Conservation (phyloP, 805 yeast species). For the Yarrowia keelungensis region DNA sequence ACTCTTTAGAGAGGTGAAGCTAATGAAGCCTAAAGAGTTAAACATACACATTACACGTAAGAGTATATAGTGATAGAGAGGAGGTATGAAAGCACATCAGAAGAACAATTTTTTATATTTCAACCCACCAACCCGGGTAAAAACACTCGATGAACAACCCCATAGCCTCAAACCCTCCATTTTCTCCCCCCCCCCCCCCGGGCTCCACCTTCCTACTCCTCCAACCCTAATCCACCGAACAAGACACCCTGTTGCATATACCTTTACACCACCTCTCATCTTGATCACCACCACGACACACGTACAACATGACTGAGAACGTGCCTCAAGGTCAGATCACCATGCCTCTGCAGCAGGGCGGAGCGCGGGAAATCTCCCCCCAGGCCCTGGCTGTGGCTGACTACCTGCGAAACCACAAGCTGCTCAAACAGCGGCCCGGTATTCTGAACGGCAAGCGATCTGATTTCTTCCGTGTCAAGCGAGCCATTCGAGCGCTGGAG, state of each 20-base stretch:
- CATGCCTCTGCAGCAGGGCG: constrained; percentile 37
- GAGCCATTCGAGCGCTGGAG: constrained; percentile 78
- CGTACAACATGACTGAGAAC: constrained; percentile 28
- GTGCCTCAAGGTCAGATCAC: constrained; percentile 38
- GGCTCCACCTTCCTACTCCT: constrained; percentile 4
- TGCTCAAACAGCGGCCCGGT: constrained; percentile 84
- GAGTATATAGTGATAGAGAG: not conserved
- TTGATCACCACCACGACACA: constrained; percentile 10
- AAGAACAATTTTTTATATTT: too few relatives aligned
- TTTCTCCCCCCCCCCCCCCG: not conserved
- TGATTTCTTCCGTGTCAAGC: constrained; percentile 84
- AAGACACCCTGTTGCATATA: constrained; percentile 34
- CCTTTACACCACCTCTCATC: constrained; percentile 11
- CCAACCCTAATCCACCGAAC: constrained; percentile 28
- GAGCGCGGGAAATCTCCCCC: constrained; percentile 52
- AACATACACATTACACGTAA: constrained; percentile 19
- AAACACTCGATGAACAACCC: not conserved
- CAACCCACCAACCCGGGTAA: not conserved
- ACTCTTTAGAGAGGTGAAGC: too few relatives aligned
- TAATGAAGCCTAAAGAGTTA: not conserved
- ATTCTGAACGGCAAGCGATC: constrained; percentile 70
- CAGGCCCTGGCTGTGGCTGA: constrained; percentile 73
- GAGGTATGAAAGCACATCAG: not conserved
- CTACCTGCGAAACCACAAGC: constrained; percentile 66
- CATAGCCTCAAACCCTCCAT: not conserved